Base-by-base conservation (phyloP, 192 early-diverging fungal genomes). In the Umbelopsis ramanniana region DNA sequence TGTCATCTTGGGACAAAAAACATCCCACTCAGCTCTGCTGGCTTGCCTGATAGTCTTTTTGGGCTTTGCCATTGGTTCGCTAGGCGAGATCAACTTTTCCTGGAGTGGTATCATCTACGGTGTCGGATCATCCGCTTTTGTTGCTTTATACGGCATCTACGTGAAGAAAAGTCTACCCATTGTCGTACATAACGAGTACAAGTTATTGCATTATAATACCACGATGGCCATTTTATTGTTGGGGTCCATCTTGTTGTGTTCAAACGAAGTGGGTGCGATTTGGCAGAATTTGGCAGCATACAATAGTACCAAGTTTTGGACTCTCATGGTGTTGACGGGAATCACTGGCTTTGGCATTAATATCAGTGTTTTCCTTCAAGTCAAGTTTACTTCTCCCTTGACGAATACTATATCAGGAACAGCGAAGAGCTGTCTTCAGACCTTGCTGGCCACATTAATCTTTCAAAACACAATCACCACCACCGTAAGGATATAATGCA, bases 341-440 rank as follows among this genome's bases (percentile, higher is more conserved):
- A 66, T 90, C 7, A 86, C 84, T 12, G 88, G 89, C 2, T 90
- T 90, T 72, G 77, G 82, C 53, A 89, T 90, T 75, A 90, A 90
- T 57, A 89, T 86, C 53, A 82, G 88, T 74, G 89, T 89, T 78
- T 89, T 90, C 74, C 74, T 89, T 72, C 89, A 90, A 70, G 87
- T 90, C 76, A 90, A 90, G 81, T 88, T 82, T 46, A 90, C 88
- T 0, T 87, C 89, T 21, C 85, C 89, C 12, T 75, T 90, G 70
- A 90, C 89, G 10, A 90, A 86, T 66, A 90, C 88, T 12, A 90
- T 90, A 72, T 89, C 88, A 17, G 89, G 89, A 6, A 90, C 89
- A 24, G 89, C 89, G 52, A 90, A 90, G 67, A 79, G 82, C 15
- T 90, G 89, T 79, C 82, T 87, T 21, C 89, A 90, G 76, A 90